phyloP scores from a whole-genome alignment of 768 basidiomycete species.

The Dacryopinax spathularia region DNA sequence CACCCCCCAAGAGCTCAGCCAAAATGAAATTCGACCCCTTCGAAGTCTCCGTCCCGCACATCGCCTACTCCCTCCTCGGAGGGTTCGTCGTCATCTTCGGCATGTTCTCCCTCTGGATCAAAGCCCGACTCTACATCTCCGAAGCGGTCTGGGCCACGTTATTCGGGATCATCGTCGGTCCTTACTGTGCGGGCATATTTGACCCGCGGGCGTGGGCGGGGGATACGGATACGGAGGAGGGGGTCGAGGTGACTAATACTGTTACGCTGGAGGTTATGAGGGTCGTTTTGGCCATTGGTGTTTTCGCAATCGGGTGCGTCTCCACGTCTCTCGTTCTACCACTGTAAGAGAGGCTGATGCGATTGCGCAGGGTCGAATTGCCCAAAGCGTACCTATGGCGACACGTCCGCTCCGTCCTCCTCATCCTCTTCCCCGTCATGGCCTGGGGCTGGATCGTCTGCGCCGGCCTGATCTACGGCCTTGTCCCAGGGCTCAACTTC shows the following conservation, averaged over 20 bases:
- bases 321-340: no score
- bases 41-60: constrained; percentile 54
- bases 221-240: constrained; percentile 26
- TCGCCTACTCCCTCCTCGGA: constrained; percentile 65
- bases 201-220: constrained; percentile 64
- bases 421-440: constrained; percentile 8
- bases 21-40: constrained; percentile 21
- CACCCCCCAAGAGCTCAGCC: background rate
- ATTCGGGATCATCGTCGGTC: constrained; percentile 84
- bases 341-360: background rate
- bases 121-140: constrained; percentile 77
- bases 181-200: constrained; percentile 68
- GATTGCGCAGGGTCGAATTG: background rate
- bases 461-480: constrained; percentile 70
- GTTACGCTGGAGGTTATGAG: constrained; percentile 87
- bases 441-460: constrained; percentile 13
- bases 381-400: background rate
- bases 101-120: constrained; percentile 85
- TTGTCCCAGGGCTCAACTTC: constrained; percentile 82
- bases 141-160: constrained; percentile 94
- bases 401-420: constrained; percentile 9
- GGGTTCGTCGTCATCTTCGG: constrained; percentile 80
- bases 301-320: constrained; percentile 11
- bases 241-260: constrained; percentile 35
- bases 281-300: constrained; percentile 69